Base-by-base conservation (phyloP, 441 rosid genomes). In the Erodium trifolium region DNA sequence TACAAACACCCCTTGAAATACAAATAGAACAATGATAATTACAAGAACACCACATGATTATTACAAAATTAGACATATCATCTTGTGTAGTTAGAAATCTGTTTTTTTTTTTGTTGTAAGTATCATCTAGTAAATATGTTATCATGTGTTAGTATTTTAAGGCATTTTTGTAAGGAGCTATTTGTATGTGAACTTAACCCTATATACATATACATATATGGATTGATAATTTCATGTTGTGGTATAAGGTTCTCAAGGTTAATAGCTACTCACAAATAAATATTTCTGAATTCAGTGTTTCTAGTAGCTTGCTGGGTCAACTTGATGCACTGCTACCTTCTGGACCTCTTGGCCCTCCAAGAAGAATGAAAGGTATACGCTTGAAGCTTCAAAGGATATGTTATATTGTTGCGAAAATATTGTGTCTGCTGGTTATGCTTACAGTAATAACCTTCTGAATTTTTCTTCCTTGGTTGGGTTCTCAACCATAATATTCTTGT, bases 311-410 rank as follows among this genome's bases (percentile, higher is more conserved):
- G 63, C 72, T 90, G 63, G 59, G 16, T 76, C 97, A 94, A 72
- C 82, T 94, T 69, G 97, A 91, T 78, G 69, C 88, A 63, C 80
- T 87, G 62, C 78, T 86, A 74, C 92, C 92, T 59, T 79, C 92
- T 78, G 97, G 90, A 74, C 84, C 86, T 70, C 77, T 87, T 0
- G 94, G 92, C 47, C 96, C 87, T 72, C 96, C 84, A 72, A 85
- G 94, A 19, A 86, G 92, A 82, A 89, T 85, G 77, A 67, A 84
- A 80, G 99, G 99, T 93, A 69, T 63, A 81, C 76, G 68, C 62
- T 70, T n/a, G 62, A 45, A 49, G 64, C 67, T 71, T 19, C 68
- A 49, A 51, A 8, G 27, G 41, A 43, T 62, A 45, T 64, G 1
- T 31, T 51, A 17, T 67, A 63, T 74, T 18, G 60, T 34, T 71